Conservation (phyloP, 2,329 filamentous ascomycete species). For the Talaromyces rugulosus region DNA sequence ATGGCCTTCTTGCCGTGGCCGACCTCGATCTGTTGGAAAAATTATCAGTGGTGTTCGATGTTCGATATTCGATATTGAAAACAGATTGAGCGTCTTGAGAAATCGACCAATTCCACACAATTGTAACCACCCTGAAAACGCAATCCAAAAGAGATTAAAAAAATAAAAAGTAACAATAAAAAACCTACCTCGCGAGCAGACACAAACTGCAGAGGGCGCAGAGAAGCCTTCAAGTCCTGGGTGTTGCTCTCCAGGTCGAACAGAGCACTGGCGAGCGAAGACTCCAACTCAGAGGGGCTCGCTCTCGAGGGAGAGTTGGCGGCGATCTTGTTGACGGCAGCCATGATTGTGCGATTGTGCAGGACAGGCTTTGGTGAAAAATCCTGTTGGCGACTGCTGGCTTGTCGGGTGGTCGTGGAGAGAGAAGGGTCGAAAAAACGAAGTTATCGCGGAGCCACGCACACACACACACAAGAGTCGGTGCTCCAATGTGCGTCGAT, state of each 20-base stretch:
- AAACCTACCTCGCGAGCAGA: conserved; percentile 95
- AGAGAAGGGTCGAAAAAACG: not conserved
- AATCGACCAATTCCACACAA: not conserved
- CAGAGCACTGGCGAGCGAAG: conserved; percentile 91
- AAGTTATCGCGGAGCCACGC: not conserved
- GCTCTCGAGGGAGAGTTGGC: conserved; percentile 92
- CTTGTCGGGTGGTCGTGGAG: conserved; percentile 1
- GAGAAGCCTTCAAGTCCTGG: conserved; percentile 90
- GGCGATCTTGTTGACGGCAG: conserved; percentile 96
- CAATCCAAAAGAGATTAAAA: not conserved
- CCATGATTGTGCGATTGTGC: conserved; percentile 47
- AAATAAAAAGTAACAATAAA: not conserved
- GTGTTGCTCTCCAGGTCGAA: conserved; percentile 99
- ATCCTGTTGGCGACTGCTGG: conserved; percentile 23
- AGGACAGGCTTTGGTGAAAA: conserved; percentile 17
- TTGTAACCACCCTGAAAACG: not conserved
- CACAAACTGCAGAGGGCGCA: conserved; percentile 97
- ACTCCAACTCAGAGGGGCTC: conserved; percentile 97
- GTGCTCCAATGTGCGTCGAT: conserved; percentile 13
- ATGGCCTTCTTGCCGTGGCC: conserved; percentile 99
- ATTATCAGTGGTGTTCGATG: not conserved
- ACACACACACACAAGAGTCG: conserved; percentile 8
- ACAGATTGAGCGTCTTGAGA: not conserved
- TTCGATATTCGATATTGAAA: not conserved
- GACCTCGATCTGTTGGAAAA: conserved; percentile 83